Base-by-base conservation (phyloP, 176 grass and related monocot species). In the Guadua angustifolia region DNA sequence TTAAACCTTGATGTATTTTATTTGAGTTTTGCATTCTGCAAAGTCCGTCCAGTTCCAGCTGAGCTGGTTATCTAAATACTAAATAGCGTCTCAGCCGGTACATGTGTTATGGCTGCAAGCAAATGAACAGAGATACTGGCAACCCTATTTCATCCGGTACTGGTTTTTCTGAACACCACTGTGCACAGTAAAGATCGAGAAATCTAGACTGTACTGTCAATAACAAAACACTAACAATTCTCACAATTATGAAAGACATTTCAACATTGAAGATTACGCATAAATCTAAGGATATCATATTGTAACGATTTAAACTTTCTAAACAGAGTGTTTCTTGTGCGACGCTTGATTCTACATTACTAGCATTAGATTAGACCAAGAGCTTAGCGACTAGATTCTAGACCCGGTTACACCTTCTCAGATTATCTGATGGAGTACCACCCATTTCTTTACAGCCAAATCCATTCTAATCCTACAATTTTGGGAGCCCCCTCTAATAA, bases 91-190 rank as follows among this genome's bases (percentile, higher is more conserved):
- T 39, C 45, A 65, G 46, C 16, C 51, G 42, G 33, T 56, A 72
- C 45, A 61, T 58, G n/a, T 46, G 16, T 0, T 67, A 84, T n/a
- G 45, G 17, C 22, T 33, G 9, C 45, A 7, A 66, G 33, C 33
- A 40, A 75, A 66, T 63, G 18, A 45, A 56, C 9, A 66, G n/a
- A 76, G 66, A 71, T 66, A 66, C 60, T 40, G 21, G n/a, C 50
- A 43, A 57, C 9, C 14, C 14, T 73, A 55, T 43, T 33, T 10
- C 26, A 58, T 5, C 18, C 2, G 5, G 74, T 60, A 56, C 66
- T 51, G 22, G 12, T 17, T 76, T 76, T 77, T 60, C 13, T 70
- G 55, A 62, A 76, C 35, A 75, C 9, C 11, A 46, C 2, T 8
- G 16, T 46, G 24, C 36, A 72, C 16, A 59, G 43, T 81, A 57